Percentiles rank a stretch among this genome's conserved stretches.
Conservation (phyloP, 257 asterid species). For the Verbascum thapsus region DNA sequence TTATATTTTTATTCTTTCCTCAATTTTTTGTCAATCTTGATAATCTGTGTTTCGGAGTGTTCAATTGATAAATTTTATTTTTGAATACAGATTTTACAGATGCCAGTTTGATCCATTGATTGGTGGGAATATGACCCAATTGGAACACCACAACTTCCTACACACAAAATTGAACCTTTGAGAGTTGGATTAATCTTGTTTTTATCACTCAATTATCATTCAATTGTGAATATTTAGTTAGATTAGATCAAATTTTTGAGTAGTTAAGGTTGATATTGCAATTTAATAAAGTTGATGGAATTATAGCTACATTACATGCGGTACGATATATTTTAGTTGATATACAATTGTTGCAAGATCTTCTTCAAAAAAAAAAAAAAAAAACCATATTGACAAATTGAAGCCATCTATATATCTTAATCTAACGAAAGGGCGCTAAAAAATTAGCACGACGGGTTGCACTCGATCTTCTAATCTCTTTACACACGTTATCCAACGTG, state of each 20-base stretch:
- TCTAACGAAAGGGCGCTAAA: conserved; percentile 68
- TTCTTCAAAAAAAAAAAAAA: too few relatives aligned
- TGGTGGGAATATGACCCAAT: conserved; percentile 59
- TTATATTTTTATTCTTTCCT: not conserved
- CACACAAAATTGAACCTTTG: conserved; percentile 36
- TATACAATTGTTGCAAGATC: too few relatives aligned
- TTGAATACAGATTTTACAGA: conserved; percentile 44
- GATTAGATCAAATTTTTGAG: not conserved
- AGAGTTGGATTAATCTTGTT: not conserved
- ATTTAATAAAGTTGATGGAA: too few relatives aligned
- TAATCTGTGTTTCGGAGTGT: too few relatives aligned
- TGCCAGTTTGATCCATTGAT: conserved; percentile 49
- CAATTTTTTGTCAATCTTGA: not conserved
- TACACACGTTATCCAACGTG: conserved; percentile 85
- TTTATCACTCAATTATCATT: not conserved
- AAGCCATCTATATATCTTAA: not conserved
- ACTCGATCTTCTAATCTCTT: conserved; percentile 71
- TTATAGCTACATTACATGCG: too few relatives aligned
- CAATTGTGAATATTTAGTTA: conserved; percentile 11
- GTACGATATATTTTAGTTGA: too few relatives aligned
- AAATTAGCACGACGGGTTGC: conserved; percentile 55
- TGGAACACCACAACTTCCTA: conserved; percentile 53
- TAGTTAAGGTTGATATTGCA: not conserved
- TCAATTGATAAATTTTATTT: not conserved
- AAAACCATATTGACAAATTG: too few relatives aligned